Conservation (phyloP, 2,329 filamentous ascomycete genomes). For the Beauveria scarabaeidicola region DNA sequence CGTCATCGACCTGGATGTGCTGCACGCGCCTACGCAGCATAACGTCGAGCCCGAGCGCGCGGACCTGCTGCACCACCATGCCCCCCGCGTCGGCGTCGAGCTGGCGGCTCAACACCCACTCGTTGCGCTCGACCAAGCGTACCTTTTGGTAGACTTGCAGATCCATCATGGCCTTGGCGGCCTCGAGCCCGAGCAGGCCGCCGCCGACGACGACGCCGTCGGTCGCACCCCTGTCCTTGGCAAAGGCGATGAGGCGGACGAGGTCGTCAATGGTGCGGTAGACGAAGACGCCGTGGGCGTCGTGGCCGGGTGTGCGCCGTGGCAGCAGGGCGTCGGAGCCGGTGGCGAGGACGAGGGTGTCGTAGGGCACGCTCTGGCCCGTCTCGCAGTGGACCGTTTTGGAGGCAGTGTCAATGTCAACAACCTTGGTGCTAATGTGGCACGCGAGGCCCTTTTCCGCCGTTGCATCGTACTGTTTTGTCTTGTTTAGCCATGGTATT, state of each 20-base stretch:
- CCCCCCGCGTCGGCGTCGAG: constrained; percentile 72
- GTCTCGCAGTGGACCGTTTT: constrained; percentile 10
- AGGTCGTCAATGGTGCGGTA: constrained; percentile 42
- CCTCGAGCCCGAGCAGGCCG: constrained; percentile 76
- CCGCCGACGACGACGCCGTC: constrained; percentile 74
- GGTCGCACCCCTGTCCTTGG: constrained; percentile 56
- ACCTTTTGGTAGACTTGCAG: constrained; percentile 65
- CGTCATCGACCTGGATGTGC: constrained; percentile 58
- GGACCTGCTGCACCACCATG: constrained; percentile 76
- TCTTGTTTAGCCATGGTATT: background rate
- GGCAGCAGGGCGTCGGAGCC: constrained; percentile 71
- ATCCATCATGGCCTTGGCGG: constrained; percentile 87
- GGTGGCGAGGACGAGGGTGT: constrained; percentile 70
- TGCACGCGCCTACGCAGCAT: constrained; percentile 68
- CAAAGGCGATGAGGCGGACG: constrained; percentile 57
- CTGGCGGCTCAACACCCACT: constrained; percentile 76
- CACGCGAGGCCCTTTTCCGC: constrained; percentile 62
- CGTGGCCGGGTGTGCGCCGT: constrained; percentile 61
- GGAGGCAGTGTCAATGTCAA: constrained; percentile 42
- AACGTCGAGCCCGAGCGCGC: constrained; percentile 69
- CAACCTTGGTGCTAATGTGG: constrained; percentile 66
- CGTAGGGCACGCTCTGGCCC: constrained; percentile 51
- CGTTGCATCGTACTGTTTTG: constrained; percentile 54
- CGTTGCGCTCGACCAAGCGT: constrained; percentile 71
- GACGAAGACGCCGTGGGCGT: constrained; percentile 80